A percentile compares a stretch with the other conserved stretches of the same genome.
phyloP scores from a whole-genome alignment of 2,329 filamentous ascomycete species.

The Nigrospora osmanthi region DNA sequence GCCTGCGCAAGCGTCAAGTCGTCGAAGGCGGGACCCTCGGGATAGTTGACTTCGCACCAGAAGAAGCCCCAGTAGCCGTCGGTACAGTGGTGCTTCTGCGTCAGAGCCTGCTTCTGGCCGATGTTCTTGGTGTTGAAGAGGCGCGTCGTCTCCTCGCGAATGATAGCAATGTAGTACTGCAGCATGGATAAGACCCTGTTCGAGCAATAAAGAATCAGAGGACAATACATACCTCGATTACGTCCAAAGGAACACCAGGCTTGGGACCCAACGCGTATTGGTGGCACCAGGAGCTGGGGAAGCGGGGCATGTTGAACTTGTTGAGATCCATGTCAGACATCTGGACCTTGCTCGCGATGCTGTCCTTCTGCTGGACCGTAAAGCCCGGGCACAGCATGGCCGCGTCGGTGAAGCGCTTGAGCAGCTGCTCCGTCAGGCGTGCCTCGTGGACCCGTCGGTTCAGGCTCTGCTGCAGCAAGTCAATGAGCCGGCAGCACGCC shows the following conservation, averaged over 20 bases:
- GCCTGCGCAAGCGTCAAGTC: slow-evolving; percentile 38
- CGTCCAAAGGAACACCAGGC: slow-evolving; percentile 37
- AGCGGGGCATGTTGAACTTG: slow-evolving; percentile 38
- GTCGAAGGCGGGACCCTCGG: slow-evolving; percentile 33
- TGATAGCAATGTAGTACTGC: slow-evolving; percentile 49
- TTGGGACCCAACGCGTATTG: slow-evolving; percentile 44
- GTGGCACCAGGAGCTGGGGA: slow-evolving; percentile 41
- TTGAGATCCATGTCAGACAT: slow-evolving; percentile 25
- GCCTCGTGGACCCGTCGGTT: slow-evolving; percentile 27
- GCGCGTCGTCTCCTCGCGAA: slow-evolving; percentile 43
- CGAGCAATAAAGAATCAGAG: not conserved
- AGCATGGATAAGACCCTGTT: no score
- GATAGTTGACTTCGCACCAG: slow-evolving; percentile 38
- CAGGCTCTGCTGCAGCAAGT: slow-evolving; percentile 34
- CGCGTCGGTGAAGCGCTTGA: slow-evolving; percentile 42
- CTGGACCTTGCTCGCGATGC: slow-evolving; percentile 37
- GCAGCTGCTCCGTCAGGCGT: slow-evolving; percentile 43
- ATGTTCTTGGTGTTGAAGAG: slow-evolving; percentile 30
- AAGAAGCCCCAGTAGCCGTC: slow-evolving; percentile 45
- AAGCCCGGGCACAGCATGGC: slow-evolving; percentile 54
- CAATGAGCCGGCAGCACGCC: slow-evolving; percentile 40
- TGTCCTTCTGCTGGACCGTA: slow-evolving; percentile 52
- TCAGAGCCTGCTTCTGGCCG: slow-evolving; percentile 29
- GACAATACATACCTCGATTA: slow-evolving; percentile 39
- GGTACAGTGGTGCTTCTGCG: slow-evolving; percentile 21